Evolutionary conservation across 2,329 filamentous ascomycete genomes (phyloP), one percentile per base, ranked within the genome.

Genomic region (Verticillium tricorpus): DNA sequence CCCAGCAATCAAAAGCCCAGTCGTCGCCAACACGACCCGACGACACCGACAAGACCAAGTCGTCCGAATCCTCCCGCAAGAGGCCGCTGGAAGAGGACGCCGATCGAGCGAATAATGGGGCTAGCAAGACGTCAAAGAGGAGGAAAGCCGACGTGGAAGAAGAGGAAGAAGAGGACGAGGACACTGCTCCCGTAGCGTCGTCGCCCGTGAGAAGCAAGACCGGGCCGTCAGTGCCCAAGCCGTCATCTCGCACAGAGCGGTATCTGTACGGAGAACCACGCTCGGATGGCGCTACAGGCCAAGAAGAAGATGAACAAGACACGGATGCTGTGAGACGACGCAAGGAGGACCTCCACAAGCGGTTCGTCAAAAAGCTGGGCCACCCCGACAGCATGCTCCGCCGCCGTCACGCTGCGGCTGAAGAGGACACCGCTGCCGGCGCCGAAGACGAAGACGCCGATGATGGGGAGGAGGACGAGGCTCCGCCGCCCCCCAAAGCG

Each of bases 351-450:
- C 78, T 97, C 28, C 95, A 97, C 72, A 82, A 85, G 64, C 90
- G 88, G 68, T 99, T 98, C 70, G 89, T 98, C 35, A 91, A 91
- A 80, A 97, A 94, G 73, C 85, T 99, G 2, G 93, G 94, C 1
- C 87, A 90, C 54, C 89, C 93, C 1, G 93, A 97, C 71, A 94
- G 92, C 71, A 81, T 96, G 66, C 82, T 90, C 60, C 86, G 86
- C 69, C 85, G 87, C 67, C 80, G 80, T 65, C 73, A 81, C 57
- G 78, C 79, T 11, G 82, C 85, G 37, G 86, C 88, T 54, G 76
- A 79, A 1, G 79, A 81, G 65, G 78, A 39, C 5, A 82, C 73
- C 3, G 83, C 84, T 7, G 86, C 81, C 8, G 84, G 84, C 7
- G 86, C 81, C 8, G 82, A 79, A 2, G 81, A 81, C 3, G 83